Base-by-base conservation (phyloP, 1,284 basidiomycete genomes). In the Leccinum huronense region DNA sequence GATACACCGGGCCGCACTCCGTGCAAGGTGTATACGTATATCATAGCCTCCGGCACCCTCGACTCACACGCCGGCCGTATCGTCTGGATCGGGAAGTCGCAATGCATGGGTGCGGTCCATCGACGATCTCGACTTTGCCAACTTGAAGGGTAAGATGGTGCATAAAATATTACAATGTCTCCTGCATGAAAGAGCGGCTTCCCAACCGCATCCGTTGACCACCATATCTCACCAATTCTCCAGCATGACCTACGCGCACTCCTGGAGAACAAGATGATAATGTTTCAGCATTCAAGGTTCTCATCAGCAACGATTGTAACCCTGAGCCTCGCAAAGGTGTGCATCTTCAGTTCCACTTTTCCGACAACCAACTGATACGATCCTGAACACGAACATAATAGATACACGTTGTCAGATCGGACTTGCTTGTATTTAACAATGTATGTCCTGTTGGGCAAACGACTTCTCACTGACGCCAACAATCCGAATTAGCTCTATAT, bases 361-460 rank as follows among this genome's bases (percentile, higher is more conserved):
- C 83, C 88, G 57, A 90, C 72, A 7, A 87, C 89, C 54, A 91
- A 80, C 67, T 87, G 83, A 76, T 91, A 96, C 4, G 86, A 78
- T 14, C 95, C 97, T 5, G 94, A 96, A 76, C 97, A 99, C 38
- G 84, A 82, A 74, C 97, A 98, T 23, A 23, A 23, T 23, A 65
- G 91, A 91, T 63, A 90, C 36, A 97, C 83, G 72, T 95, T 95
- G 71, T 95, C 90, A 61, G 90, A 86, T 70, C 92, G 92, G 65
- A 97, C 85, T 77, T 94, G 91, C 71, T 91, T 87, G 80, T 97
- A 99, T 71, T 92, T 94, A 78, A 76, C 97, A 99, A 8, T 86
- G 83, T 70, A 95, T 79, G 75, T 99, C 97, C 76, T 98, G 96
- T 68, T 97, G 90, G 53, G 92, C 85, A 74, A 91, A 96, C 45